phyloP scores from a whole-genome alignment of 1,284 basidiomycete species.

The Amylostereum areolatum region DNA sequence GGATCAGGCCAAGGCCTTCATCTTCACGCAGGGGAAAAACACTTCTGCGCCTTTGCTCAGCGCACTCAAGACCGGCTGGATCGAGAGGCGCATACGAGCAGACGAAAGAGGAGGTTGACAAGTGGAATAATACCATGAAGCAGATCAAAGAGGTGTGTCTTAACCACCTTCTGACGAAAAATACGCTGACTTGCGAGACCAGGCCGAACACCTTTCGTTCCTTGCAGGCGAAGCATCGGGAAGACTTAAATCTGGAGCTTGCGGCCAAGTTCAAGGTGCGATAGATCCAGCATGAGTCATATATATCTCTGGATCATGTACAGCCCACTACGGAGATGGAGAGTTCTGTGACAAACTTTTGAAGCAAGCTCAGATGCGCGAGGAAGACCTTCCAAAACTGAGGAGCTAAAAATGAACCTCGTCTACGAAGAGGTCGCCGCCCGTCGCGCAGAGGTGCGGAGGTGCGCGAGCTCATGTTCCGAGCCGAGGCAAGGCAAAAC shows the following conservation, averaged over 20 bases:
- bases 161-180: neutral
- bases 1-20: constrained; percentile 59
- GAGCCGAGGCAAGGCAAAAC: constrained; percentile 88
- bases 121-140: constrained; percentile 92
- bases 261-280: constrained; percentile 76
- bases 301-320: neutral
- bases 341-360: constrained; percentile 74
- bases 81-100: constrained; percentile 89
- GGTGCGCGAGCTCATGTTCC: constrained; percentile 92
- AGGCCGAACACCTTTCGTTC: constrained; percentile 91
- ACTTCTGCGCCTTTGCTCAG: constrained; percentile 80
- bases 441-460: constrained; percentile 77
- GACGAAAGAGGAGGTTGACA: constrained; percentile 88
- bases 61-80: constrained; percentile 87
- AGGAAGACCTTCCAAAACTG: constrained; percentile 75
- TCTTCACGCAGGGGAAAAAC: constrained; percentile 46
- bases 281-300: neutral
- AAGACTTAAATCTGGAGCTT: constrained; percentile 70
- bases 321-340: constrained; percentile 78
- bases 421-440: constrained; percentile 75
- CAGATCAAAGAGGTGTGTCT: constrained; percentile 66
- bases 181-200: constrained; percentile 3
- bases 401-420: constrained; percentile 78
- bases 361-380: constrained; percentile 72
- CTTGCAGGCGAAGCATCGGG: constrained; percentile 71